Evolutionary conservation across 371 early-diverging fungal genomes (phyloP), one percentile per base, ranked within the genome.

Genomic region (Polyrhizophydium stewartii): DNA sequence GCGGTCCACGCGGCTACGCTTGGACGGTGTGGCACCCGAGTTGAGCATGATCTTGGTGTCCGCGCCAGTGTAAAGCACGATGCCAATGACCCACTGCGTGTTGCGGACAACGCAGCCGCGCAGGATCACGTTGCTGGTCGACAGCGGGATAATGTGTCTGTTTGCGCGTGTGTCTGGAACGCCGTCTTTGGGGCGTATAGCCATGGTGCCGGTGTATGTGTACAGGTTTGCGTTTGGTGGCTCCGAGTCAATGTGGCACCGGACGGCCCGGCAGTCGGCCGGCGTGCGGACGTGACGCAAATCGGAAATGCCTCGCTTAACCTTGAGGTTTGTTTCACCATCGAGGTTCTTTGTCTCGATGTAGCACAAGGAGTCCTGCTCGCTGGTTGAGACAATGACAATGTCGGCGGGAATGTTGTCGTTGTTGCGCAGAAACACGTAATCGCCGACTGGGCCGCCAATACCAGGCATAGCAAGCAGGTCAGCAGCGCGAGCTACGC

Each of bases 41-140:
- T 95, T 96, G 32, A 92, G 74, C 78, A 92, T 91, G 61, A 94
- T 90, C 77, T 97, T 97, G 49, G 97, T 95, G 60, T 97, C 92
- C 28, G 81, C 73, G 24, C 98, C 99, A 0, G 97, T 97, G 65
- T 85, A 92, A 25, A 96, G 69, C 7, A 91, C 92, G 10, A 94
- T 65, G 0, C 90, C 95, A 55, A 96, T 87, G 13, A 86, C 83
- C 85, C 89, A 91, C 40, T 84, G 73, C 1, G 96, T 97, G 76
- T 96, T 97, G 50, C 93, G 83, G 31, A 97, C 67, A 17, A 90
- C 85, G 71, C 92, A 93, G 27, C 99, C 99, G 52, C 95, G 85
- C 17, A 97, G 80, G 16, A 99, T 71, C 25, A 97, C 76, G 5
- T 50, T 53, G 45, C 63, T 69, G 31, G 64, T 66, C 0, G 64